phyloP scores from a whole-genome alignment of 2,329 filamentous ascomycete species.

The Pleomassaria siparia region DNA sequence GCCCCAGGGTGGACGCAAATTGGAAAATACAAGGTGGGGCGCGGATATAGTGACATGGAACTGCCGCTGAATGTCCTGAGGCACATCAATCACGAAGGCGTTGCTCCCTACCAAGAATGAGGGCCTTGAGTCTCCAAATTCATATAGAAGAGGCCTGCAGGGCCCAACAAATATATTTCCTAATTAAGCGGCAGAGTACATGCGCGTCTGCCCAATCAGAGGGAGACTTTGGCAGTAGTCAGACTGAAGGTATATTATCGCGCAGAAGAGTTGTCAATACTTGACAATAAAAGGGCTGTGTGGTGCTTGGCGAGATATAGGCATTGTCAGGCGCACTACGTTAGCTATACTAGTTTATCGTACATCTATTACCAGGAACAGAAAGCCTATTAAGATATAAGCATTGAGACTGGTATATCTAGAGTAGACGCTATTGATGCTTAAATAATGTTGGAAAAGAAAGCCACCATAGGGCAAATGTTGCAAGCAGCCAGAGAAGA shows the following conservation, averaged over 20 bases:
- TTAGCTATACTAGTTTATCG: too few relatives aligned
- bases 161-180: background rate
- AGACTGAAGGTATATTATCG: background rate
- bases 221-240: background rate
- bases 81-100: background rate
- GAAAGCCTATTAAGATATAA: too few relatives aligned
- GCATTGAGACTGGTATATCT: too few relatives aligned
- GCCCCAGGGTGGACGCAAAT: background rate
- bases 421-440: too few relatives aligned
- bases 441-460: too few relatives aligned
- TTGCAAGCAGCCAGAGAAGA: too few relatives aligned
- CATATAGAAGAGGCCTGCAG: background rate
- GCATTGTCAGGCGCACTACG: too few relatives aligned
- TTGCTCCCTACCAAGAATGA: background rate
- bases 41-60: too few relatives aligned
- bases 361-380: too few relatives aligned
- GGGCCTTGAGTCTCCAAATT: background rate
- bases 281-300: background rate
- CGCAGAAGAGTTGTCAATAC: background rate
- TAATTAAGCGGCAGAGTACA: conserved; percentile 2
- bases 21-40: background rate
- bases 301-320: too few relatives aligned
- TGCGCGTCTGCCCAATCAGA: background rate
- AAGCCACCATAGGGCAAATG: too few relatives aligned
- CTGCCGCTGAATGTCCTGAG: background rate